Conservation (phyloP, 1,284 basidiomycete genomes). For the Austroboletus niveus region DNA sequence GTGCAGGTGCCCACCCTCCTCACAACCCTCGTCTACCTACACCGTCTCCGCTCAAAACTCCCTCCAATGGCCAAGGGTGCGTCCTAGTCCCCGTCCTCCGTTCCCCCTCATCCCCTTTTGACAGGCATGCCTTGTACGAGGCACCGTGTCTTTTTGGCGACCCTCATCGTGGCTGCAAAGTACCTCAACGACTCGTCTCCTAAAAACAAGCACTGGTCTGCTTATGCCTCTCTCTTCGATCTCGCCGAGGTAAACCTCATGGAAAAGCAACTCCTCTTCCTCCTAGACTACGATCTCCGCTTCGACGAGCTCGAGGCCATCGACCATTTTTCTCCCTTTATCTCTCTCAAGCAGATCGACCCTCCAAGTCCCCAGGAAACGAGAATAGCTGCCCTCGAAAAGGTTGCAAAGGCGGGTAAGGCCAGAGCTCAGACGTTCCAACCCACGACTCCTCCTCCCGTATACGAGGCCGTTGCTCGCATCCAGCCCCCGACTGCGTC, state of each 20-base stretch:
- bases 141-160: constrained; percentile 94
- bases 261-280: constrained; percentile 90
- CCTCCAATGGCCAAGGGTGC: constrained; percentile 85
- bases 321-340: constrained; percentile 60
- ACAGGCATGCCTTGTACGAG: constrained; percentile 88
- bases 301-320: constrained; percentile 80
- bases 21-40: constrained; percentile 91
- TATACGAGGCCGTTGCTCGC: constrained; percentile 33
- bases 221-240: constrained; percentile 76
- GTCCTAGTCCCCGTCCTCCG: constrained; percentile 4
- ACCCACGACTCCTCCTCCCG: constrained; percentile 43
- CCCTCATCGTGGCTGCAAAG: constrained; percentile 94
- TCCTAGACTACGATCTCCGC: constrained; percentile 87
- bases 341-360: constrained; percentile 32
- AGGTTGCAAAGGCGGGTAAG: constrained; percentile 53
- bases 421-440: constrained; percentile 52
- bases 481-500: constrained; percentile 24
- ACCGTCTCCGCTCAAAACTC: constrained; percentile 79
- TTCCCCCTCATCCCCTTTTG: constrained; percentile 11
- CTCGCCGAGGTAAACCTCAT: constrained; percentile 87
- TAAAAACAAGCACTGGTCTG: constrained; percentile 93
- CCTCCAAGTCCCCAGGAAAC: constrained; percentile 38
- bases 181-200: constrained; percentile 96
- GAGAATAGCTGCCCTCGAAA: constrained; percentile 55
- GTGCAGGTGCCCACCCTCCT: constrained; percentile 92